These are phyloP conservation scores for Phytophthora hybrid DNA, from an alignment of 352 stramenopile species.

Conservation along the genomic window DNA sequence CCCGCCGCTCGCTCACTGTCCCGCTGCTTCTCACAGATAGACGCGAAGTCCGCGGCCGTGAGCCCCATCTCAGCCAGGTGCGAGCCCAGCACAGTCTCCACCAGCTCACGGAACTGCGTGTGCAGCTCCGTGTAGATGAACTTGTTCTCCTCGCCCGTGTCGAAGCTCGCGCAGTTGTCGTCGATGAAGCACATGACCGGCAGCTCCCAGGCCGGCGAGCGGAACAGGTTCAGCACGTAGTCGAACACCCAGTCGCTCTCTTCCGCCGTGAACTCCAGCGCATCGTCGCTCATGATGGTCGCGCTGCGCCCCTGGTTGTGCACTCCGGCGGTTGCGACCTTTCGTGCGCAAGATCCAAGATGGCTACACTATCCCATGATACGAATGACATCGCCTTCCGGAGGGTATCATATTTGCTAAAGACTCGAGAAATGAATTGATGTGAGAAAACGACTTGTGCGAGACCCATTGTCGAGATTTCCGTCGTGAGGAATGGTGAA, in stretches of 20 bases:
- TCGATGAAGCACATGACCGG: constrained; percentile 92
- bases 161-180: constrained; percentile 89
- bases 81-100: constrained; percentile 80
- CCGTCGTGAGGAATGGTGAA: no score
- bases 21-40: constrained; percentile 79
- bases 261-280: constrained; percentile 58
- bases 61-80: constrained; percentile 90
- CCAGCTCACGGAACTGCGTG: constrained; percentile 79
- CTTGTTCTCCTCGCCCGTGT: constrained; percentile 92
- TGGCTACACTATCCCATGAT: constrained; percentile 27
- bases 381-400: no score
- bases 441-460: no score
- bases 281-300: constrained; percentile 15
- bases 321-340: constrained; percentile 22
- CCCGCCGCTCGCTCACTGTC: constrained; percentile 46
- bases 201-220: constrained; percentile 88
- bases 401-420: no score
- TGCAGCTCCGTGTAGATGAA: constrained; percentile 90
- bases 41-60: constrained; percentile 80
- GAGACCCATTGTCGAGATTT: no score
- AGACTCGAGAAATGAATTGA: no score
- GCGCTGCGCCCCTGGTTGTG: background rate
- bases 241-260: constrained; percentile 91
- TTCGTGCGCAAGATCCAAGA: constrained; percentile 42
- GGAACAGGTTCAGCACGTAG: constrained; percentile 89